Conservation (phyloP, 176 grass and related monocot species). For the Aechmea fasciata region DNA sequence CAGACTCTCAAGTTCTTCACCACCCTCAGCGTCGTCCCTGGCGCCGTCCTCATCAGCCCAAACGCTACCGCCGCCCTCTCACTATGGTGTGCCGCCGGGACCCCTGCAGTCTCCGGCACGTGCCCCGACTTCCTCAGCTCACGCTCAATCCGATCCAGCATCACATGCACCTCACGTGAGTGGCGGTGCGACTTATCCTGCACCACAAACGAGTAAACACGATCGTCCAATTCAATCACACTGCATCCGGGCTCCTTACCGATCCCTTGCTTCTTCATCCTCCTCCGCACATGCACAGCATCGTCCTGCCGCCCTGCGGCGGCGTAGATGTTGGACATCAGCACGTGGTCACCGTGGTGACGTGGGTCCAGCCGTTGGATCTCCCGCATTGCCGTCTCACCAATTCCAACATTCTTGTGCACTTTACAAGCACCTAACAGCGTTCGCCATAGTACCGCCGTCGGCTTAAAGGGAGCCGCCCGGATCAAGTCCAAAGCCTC, state of each 20-base stretch:
- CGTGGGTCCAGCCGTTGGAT: background rate
- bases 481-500: too few species aligned
- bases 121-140: background rate
- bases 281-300: background rate
- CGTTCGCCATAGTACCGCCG: too few species aligned
- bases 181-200: background rate
- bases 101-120: background rate
- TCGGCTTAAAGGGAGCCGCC: too few species aligned
- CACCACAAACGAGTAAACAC: background rate
- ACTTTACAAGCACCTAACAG: slow-evolving; percentile 1
- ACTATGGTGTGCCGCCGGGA: background rate
- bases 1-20: slow-evolving; percentile 1
- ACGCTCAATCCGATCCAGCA: background rate
- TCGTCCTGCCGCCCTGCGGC: slow-evolving; percentile 11
- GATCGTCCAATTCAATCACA: background rate
- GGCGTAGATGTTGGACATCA: slow-evolving; percentile 8
- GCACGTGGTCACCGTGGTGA: background rate
- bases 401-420: slow-evolving; percentile 1
- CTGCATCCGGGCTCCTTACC: too few species aligned
- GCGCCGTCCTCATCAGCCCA: background rate
- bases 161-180: background rate
- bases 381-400: slow-evolving; percentile 1
- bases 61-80: background rate
- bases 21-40: slow-evolving; percentile 5
- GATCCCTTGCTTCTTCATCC: too few species aligned